Base-by-base conservation (phyloP, 192 early-diverging fungal species). In the Tieghemiomyces parasiticus region DNA sequence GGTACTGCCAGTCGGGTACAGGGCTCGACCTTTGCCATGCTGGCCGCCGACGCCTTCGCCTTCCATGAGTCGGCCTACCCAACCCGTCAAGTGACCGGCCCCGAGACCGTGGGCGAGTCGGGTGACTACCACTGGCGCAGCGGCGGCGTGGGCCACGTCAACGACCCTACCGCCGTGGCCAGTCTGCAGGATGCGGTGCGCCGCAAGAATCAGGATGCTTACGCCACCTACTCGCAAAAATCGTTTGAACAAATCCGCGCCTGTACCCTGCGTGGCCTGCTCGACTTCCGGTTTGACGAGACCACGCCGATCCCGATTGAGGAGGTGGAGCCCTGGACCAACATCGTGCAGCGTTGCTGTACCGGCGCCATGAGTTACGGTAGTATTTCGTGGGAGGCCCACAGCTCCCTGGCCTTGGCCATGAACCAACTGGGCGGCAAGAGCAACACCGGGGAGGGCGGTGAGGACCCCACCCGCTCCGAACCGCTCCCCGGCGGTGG, bases 361-460 rank as follows among this genome's bases (percentile, higher is more conserved):
- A 98, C 95, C 26, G 95, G 95, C 53, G 95, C 93, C 54, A 98
- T 98, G 93, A 92, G 89, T 26, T 98, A 96, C 64, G 95, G 95
- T 32, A 95, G 92, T 24, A 96, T 98, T 64, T 95, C 92, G 3
- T 81, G 78, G 64, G 95, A 98, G 65, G 78, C 95, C 32, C 95
- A 98, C 66, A 87, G 86, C 34, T 74, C 95, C 20, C 69, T 98
- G 28, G 93, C 93, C 2, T 64, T 87, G 60, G 95, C 95, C 20
- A 96, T 98, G 95, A 98, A 98, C 77, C 65, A 73, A 49, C 71
- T 98, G 9, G 92, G 92, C 61, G 95, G 95, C 59, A 98, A 98
- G 77, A 91, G 88, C 69, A 98, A 96, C 78, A 95, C 93, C 60
- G 95, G 95, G 50, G 95, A 98, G 71, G 95, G 95, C 60, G 95